Conservation (phyloP, 805 yeast species). For the Dipodascopsis uninucleata region DNA sequence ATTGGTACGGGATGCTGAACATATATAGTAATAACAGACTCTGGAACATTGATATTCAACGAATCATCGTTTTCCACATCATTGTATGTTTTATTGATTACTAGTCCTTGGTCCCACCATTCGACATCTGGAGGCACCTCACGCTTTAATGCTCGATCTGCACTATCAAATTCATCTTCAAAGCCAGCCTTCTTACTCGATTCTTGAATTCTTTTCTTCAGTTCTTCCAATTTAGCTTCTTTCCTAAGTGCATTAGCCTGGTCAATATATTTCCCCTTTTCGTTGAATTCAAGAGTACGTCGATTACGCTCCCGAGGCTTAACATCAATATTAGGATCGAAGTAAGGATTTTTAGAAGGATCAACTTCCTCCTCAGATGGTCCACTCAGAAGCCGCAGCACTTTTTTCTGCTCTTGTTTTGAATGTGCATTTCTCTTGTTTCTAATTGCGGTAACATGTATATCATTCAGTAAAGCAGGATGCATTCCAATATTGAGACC, state of each 20-base stretch:
- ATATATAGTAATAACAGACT: constrained; percentile 58
- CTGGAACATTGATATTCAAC: constrained; percentile 36
- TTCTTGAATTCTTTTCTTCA: constrained; percentile 36
- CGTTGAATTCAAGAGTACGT: constrained; percentile 51
- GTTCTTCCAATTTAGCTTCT: constrained; percentile 39
- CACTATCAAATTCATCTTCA: constrained; percentile 49
- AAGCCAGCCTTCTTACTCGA: constrained; percentile 41
- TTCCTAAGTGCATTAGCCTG: constrained; percentile 51
- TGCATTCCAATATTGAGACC: constrained; percentile 36
- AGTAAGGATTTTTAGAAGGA: constrained; percentile 39
- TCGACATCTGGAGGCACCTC: constrained; percentile 61
- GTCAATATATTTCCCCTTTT: constrained; percentile 59
- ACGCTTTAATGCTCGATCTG: constrained; percentile 52
- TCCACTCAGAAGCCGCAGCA: constrained; percentile 10
- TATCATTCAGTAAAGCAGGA: constrained; percentile 30
- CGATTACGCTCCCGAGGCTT: constrained; percentile 30
- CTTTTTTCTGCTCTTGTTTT: constrained; percentile 8
- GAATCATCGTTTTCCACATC: constrained; percentile 26
- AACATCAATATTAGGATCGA: constrained; percentile 30
- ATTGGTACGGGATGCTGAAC: constrained; percentile 79
- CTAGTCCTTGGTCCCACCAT: constrained; percentile 82
- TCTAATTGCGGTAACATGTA: background rate
- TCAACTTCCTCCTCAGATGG: constrained; percentile 22
- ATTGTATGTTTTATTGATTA: constrained; percentile 41
- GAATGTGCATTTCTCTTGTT: constrained; percentile 8